Conservation (phyloP, 129 eudicot genomes). For the Flaveria brownii region DNA sequence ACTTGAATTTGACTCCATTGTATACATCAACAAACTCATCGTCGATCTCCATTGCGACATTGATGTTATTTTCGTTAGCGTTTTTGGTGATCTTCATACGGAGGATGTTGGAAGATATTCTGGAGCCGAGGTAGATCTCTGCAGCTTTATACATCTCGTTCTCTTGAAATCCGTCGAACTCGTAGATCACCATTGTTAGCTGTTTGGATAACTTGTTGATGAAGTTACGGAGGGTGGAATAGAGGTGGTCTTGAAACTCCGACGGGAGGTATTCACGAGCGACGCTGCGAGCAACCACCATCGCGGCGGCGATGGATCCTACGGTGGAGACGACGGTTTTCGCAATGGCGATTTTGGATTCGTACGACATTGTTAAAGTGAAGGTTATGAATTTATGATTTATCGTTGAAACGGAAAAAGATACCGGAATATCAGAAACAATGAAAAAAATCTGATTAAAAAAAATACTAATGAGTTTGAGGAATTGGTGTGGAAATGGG, state of each 20-base stretch:
- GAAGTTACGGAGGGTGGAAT: constrained; percentile 36
- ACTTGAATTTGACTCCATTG: constrained; percentile 43
- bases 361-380: constrained; percentile 33
- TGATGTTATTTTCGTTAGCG: constrained; percentile 42
- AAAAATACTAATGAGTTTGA: too few species aligned
- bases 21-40: constrained; percentile 45
- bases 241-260: constrained; percentile 53
- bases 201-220: constrained; percentile 51
- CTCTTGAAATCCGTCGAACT: constrained; percentile 47
- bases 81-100: constrained; percentile 51
- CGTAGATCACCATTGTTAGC: constrained; percentile 61
- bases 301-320: constrained; percentile 61
- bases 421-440: too few species aligned
- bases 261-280: constrained; percentile 53
- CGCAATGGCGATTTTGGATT: constrained; percentile 43
- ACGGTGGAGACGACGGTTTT: constrained; percentile 52
- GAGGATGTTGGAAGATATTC: constrained; percentile 35
- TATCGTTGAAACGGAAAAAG: too few species aligned
- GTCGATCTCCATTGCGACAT: constrained; percentile 47
- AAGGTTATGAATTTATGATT: not conserved
- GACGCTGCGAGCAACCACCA: constrained; percentile 54
- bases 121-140: constrained; percentile 44
- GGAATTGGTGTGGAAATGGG: not conserved
- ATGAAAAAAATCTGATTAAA: too few species aligned
- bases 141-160: constrained; percentile 65